Evolutionary conservation across 352 stramenopile genomes (phyloP).

Genomic region (Globisporangium abappressorium): DNA sequence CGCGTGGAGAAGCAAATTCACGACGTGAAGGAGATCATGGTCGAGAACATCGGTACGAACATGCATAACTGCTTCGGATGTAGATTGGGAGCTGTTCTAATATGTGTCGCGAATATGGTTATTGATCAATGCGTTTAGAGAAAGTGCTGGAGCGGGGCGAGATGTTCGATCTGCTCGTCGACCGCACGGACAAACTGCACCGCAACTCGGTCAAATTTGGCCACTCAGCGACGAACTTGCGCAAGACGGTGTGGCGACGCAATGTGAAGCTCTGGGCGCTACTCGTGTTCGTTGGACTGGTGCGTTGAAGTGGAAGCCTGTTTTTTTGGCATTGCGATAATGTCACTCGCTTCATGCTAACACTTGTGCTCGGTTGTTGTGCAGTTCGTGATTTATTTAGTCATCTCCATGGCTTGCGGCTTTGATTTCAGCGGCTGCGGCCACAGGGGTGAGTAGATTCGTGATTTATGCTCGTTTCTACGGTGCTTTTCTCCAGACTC

Average conservation of each 20-base stretch:
- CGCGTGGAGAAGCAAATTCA: constrained; percentile 95
- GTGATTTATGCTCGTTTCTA: not conserved
- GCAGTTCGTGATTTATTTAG: constrained; percentile 81
- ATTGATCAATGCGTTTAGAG: constrained; percentile 44
- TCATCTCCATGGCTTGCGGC: constrained; percentile 85
- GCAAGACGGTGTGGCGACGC: constrained; percentile 84
- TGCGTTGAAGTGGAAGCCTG: constrained; percentile 21
- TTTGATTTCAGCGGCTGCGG: constrained; percentile 82
- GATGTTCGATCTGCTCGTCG: constrained; percentile 96
- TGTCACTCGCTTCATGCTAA: not conserved
- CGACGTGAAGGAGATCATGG: constrained; percentile 98
- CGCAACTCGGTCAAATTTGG: constrained; percentile 97
- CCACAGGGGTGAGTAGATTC: constrained; percentile 40
- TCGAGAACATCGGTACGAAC: constrained; percentile 95
- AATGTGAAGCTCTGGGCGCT: constrained; percentile 88
- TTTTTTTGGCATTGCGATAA: not conserved
- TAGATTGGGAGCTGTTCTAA: not conserved
- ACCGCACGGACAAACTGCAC: constrained; percentile 95
- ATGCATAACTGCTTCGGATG: not conserved
- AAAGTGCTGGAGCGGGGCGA: constrained; percentile 98
- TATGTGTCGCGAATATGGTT: no score
- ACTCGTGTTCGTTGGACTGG: constrained; percentile 67
- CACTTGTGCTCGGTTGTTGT: not conserved
- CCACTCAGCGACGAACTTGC: constrained; percentile 85
- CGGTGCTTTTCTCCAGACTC: not conserved